phyloP scores from a whole-genome alignment of 2,329 filamentous ascomycete genomes.

The Alternaria tenuissima region DNA sequence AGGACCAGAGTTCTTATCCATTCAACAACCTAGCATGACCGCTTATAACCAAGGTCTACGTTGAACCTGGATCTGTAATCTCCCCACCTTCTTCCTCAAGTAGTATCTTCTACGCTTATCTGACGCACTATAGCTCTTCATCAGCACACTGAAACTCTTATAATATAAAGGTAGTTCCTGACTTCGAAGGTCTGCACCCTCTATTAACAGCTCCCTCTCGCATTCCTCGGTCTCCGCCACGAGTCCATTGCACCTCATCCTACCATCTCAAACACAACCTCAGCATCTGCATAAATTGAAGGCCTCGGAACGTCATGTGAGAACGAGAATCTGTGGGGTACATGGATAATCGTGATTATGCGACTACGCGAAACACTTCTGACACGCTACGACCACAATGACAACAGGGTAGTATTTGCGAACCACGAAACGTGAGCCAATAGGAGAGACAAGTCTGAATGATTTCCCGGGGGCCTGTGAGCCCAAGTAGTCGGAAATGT shows the following conservation, averaged over 20 bases:
- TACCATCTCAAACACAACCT: background rate
- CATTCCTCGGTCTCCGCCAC: background rate
- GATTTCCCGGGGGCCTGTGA: no score
- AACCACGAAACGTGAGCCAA: background rate
- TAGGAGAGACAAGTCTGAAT: background rate
- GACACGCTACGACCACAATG: background rate
- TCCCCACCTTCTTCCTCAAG: background rate
- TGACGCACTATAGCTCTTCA: background rate
- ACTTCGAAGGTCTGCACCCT: background rate
- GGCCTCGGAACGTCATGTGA: background rate
- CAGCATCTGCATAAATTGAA: background rate
- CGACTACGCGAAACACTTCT: background rate
- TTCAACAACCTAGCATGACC: background rate
- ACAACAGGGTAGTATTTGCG: constrained; percentile 4
- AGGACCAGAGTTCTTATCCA: background rate
- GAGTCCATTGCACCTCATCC: background rate
- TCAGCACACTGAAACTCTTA: background rate
- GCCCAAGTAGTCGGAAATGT: background rate
- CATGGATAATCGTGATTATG: background rate
- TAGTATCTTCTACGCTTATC: background rate
- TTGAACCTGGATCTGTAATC: background rate
- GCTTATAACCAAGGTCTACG: background rate
- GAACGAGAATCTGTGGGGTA: background rate
- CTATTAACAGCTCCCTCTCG: background rate
- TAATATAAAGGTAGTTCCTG: background rate